These are phyloP conservation scores for Colletotrichum chlorophyti DNA, from an alignment of 2,329 filamentous ascomycete species.

Conservation along the genomic window DNA sequence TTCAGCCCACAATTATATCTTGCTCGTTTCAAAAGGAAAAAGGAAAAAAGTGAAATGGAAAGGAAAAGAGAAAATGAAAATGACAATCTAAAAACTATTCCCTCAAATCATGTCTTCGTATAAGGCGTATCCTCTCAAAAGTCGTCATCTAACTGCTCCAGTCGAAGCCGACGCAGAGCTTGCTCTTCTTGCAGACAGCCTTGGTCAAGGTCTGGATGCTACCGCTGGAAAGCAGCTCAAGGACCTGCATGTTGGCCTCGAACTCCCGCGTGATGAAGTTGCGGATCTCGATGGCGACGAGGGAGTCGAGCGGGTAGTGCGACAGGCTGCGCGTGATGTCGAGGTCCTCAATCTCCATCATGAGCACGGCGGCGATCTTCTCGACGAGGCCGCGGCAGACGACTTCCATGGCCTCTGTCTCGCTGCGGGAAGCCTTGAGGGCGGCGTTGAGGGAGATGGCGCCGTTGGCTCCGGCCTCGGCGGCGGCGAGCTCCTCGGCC, in stretches of 20 bases:
- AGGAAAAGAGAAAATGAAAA: no score
- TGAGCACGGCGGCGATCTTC: constrained; percentile 56
- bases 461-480: constrained; percentile 36
- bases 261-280: constrained; percentile 59
- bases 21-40: no score
- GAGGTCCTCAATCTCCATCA: constrained; percentile 56
- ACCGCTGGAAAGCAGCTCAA: constrained; percentile 61
- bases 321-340: constrained; percentile 48
- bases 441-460: constrained; percentile 49
- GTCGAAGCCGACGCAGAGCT: constrained; percentile 36
- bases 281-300: constrained; percentile 56
- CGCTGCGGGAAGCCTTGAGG: constrained; percentile 48
- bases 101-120: not conserved
- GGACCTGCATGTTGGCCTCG: constrained; percentile 58
- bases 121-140: not conserved
- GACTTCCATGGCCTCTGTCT: constrained; percentile 52
- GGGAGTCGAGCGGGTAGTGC: constrained; percentile 53
- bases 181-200: constrained; percentile 55
- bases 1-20: no score
- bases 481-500: constrained; percentile 45
- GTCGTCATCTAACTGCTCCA: constrained; percentile 18
- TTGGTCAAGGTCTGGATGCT: constrained; percentile 55
- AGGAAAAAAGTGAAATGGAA: no score
- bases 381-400: constrained; percentile 52
- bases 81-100: constrained; percentile 4